phyloP scores from a whole-genome alignment of 805 yeast species.

The Pichia thaimueangensis region DNA sequence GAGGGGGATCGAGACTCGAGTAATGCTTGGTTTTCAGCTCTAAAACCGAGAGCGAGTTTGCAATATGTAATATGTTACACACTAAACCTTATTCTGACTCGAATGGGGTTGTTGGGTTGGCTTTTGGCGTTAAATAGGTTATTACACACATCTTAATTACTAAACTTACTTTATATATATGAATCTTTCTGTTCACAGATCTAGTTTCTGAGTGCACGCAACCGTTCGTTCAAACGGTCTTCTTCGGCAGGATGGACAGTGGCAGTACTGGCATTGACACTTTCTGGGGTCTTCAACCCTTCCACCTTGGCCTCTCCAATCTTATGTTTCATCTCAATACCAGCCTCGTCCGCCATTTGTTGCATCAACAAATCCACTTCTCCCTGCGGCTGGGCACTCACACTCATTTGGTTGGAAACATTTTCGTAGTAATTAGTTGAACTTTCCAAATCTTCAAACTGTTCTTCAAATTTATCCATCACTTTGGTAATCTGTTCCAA shows the following conservation, averaged over 20 bases:
- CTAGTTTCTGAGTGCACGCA: conserved; percentile 72
- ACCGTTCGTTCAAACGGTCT: conserved; percentile 78
- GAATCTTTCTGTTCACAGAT: no score
- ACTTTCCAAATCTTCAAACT: conserved; percentile 93
- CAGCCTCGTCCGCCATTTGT: conserved; percentile 96
- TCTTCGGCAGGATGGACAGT: conserved; percentile 60
- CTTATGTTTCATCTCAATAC: conserved; percentile 83
- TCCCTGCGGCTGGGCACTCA: conserved; percentile 87
- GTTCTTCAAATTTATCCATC: conserved; percentile 95
- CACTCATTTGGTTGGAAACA: conserved; percentile 83
- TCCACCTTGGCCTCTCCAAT: conserved; percentile 57
- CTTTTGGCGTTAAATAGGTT: no score
- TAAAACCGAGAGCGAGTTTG: no score
- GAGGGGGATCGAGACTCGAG: no score
- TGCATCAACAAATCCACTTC: conserved; percentile 87
- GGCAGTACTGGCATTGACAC: conserved; percentile 18
- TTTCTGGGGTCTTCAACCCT: conserved; percentile 28
- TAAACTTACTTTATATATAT: no score
- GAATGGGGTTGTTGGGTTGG: no score
- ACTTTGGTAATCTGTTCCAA: conserved; percentile 85
- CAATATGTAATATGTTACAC: no score
- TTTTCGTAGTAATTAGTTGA: conserved; percentile 88
- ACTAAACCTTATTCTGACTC: no score
- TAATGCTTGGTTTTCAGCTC: no score
- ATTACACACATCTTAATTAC: no score